Percentiles rank a stretch among this genome's conserved stretches.
Conservation (phyloP, 2,329 filamentous ascomycete species). For the Neospermospora avenae region DNA sequence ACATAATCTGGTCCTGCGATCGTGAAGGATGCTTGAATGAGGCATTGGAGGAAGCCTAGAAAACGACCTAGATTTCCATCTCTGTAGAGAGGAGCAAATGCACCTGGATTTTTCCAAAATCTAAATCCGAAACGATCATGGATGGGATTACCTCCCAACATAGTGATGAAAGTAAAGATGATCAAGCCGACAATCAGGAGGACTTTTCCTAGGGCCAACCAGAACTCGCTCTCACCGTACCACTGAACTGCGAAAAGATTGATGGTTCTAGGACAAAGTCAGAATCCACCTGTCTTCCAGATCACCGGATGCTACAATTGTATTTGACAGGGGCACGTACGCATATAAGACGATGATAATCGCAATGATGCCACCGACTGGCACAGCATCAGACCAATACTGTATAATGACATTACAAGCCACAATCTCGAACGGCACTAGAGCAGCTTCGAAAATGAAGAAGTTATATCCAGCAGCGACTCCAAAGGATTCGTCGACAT, state of each 20-base stretch:
- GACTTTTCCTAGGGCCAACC: conserved; percentile 62
- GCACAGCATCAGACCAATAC: conserved; percentile 48
- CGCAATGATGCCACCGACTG: conserved; percentile 46
- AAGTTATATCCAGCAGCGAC: conserved; percentile 74
- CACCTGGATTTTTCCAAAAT: conserved; percentile 44
- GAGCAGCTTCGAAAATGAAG: conserved; percentile 64
- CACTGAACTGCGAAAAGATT: conserved; percentile 72
- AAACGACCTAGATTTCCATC: conserved; percentile 53
- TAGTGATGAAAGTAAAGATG: conserved; percentile 58
- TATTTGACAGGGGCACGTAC: conserved; percentile 6
- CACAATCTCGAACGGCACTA: conserved; percentile 39
- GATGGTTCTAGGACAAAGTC: conserved; percentile 42
- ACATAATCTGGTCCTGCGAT: conserved; percentile 63
- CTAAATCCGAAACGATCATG: conserved; percentile 55
- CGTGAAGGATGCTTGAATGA: conserved; percentile 69
- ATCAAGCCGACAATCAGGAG: conserved; percentile 56
- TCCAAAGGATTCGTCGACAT: conserved; percentile 72
- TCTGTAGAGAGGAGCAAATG: conserved; percentile 51
- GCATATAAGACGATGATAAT: conserved; percentile 47
- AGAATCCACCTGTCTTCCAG: not conserved
- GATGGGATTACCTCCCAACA: conserved; percentile 60
- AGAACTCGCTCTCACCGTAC: conserved; percentile 76
- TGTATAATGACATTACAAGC: conserved; percentile 42
- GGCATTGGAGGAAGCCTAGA: conserved; percentile 51
- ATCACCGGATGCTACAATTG: not conserved